phyloP scores from a whole-genome alignment of 805 yeast species.

The Metahyphopichia silvanorum region DNA sequence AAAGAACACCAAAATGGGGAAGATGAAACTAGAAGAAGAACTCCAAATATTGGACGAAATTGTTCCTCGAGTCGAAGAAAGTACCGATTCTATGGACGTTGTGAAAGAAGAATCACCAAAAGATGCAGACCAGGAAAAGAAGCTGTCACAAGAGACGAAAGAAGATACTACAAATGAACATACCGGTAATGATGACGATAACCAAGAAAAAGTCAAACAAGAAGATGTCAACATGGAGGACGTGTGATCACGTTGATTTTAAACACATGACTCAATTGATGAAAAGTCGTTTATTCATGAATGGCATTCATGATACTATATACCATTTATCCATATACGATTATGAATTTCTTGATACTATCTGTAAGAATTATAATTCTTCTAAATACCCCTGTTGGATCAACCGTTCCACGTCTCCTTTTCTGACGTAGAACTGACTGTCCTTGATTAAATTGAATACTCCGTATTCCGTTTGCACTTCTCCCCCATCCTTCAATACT shows the following conservation, averaged over 20 bases:
- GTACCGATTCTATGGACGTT: no score
- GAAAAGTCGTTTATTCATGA: no score
- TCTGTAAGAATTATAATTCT: slow-evolving; percentile 53
- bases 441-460: slow-evolving; percentile 90
- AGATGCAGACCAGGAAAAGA: background rate
- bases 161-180: background rate
- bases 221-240: no score
- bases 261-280: no score
- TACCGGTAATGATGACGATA: background rate
- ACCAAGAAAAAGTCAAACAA: slow-evolving; percentile 1
- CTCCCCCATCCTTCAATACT: slow-evolving; percentile 92
- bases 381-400: slow-evolving; percentile 93
- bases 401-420: slow-evolving; percentile 88
- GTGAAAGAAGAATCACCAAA: slow-evolving; percentile 7
- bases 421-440: slow-evolving; percentile 91
- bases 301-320: no score
- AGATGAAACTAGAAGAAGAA: slow-evolving; percentile 51
- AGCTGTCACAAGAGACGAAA: background rate
- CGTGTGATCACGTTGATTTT: no score
- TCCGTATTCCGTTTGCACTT: slow-evolving; percentile 95
- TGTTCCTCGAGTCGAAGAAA: no score
- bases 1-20: slow-evolving; percentile 67
- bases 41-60: no score
- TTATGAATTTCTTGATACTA: no score
- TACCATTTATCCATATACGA: no score